A percentile compares a stretch with the other conserved stretches of the same genome.
Evolutionary conservation across 1,139 yeast genomes (phyloP).

Genomic region (Eremothecium gossypii): DNA sequence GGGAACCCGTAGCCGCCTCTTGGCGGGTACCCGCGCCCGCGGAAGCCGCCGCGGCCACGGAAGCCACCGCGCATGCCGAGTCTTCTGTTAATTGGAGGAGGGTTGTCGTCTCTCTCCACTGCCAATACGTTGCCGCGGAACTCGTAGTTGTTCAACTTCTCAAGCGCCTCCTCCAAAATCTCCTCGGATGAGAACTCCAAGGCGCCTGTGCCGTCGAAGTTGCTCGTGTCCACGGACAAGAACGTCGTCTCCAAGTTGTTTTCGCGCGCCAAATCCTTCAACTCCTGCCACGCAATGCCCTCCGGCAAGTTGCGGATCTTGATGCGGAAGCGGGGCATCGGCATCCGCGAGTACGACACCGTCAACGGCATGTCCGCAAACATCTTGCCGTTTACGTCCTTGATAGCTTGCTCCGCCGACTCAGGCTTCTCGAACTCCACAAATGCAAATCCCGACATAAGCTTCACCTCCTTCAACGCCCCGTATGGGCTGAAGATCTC

Average conservation of each 20-base stretch:
- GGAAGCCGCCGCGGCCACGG: slow-evolving; percentile 39
- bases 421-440: slow-evolving; percentile 61
- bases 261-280: slow-evolving; percentile 71
- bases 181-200: slow-evolving; percentile 72
- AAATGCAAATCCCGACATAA: slow-evolving; percentile 70
- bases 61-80: slow-evolving; percentile 38
- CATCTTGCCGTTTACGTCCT: slow-evolving; percentile 47
- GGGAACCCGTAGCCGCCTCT: slow-evolving; percentile 28
- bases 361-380: slow-evolving; percentile 57
- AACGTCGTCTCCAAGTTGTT: slow-evolving; percentile 58
- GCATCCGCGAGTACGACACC: slow-evolving; percentile 62
- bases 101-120: slow-evolving; percentile 72
- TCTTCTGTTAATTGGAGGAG: slow-evolving; percentile 56
- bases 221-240: slow-evolving; percentile 59
- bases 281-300: slow-evolving; percentile 76
- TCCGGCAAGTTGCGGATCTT: slow-evolving; percentile 62
- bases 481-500: slow-evolving; percentile 60
- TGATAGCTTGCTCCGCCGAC: slow-evolving; percentile 57
- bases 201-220: slow-evolving; percentile 65
- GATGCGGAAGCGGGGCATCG: slow-evolving; percentile 63
- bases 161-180: slow-evolving; percentile 61
- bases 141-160: slow-evolving; percentile 59
- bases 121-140: slow-evolving; percentile 56
- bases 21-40: slow-evolving; percentile 31
- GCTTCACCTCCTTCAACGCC: slow-evolving; percentile 54